Conservation (phyloP, 805 yeast species). For the Barnettozyma siamensis region DNA sequence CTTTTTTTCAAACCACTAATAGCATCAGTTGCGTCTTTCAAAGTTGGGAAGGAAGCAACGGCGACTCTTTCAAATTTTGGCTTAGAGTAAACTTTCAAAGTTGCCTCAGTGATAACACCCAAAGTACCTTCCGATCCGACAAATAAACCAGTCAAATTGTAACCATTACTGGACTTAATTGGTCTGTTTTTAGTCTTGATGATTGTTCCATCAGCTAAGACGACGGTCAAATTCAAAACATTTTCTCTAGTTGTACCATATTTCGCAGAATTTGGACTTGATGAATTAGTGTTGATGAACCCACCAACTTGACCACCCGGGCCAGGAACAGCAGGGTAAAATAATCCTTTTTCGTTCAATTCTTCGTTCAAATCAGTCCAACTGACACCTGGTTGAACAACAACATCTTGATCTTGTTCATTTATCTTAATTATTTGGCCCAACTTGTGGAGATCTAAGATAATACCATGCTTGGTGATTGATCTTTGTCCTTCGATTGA, state of each 20-base stretch:
- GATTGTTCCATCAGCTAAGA: slow-evolving; percentile 73
- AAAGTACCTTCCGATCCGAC: slow-evolving; percentile 77
- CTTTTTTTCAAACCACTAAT: slow-evolving; percentile 51
- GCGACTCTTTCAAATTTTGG: slow-evolving; percentile 61
- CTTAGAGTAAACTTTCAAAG: slow-evolving; percentile 58
- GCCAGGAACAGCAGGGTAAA: slow-evolving; percentile 76
- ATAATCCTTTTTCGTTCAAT: slow-evolving; percentile 39
- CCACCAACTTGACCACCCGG: slow-evolving; percentile 82
- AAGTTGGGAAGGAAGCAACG: slow-evolving; percentile 59
- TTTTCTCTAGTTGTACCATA: slow-evolving; percentile 80
- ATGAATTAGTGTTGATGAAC: slow-evolving; percentile 71
- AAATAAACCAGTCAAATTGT: slow-evolving; percentile 66
- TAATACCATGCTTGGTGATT: slow-evolving; percentile 61
- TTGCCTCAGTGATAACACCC: slow-evolving; percentile 74
- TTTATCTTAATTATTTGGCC: slow-evolving; percentile 50
- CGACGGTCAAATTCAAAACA: slow-evolving; percentile 62
- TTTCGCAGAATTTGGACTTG: slow-evolving; percentile 72
- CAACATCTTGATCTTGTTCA: slow-evolving; percentile 63
- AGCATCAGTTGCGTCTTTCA: slow-evolving; percentile 63
- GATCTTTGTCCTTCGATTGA: slow-evolving; percentile 78
- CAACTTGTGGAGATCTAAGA: slow-evolving; percentile 59
- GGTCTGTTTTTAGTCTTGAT: slow-evolving; percentile 72
- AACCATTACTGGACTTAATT: slow-evolving; percentile 73
- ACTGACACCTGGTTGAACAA: slow-evolving; percentile 72
- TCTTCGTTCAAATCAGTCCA: slow-evolving; percentile 65